These are phyloP conservation scores for Epichloe coenophiala DNA, from an alignment of 2,329 filamentous ascomycete genomes.

Conservation along the genomic window DNA sequence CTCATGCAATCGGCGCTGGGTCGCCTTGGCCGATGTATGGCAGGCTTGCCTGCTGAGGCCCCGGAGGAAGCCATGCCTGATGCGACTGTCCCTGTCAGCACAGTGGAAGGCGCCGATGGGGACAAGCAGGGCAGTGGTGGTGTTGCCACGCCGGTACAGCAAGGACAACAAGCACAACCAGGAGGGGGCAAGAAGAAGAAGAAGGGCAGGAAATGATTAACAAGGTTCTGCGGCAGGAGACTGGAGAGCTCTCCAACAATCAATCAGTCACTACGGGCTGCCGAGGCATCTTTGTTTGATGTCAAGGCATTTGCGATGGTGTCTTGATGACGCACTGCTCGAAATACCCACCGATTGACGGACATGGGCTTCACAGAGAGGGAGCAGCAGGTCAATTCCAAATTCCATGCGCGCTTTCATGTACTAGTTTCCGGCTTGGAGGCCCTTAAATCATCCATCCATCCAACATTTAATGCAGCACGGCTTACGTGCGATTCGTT, in stretches of 20 bases:
- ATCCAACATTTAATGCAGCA: slow-evolving; percentile 5
- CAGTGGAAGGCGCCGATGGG: slow-evolving; percentile 1
- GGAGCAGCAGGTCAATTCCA: not conserved
- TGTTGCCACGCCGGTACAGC: slow-evolving; percentile 12
- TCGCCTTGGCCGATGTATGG: slow-evolving; percentile 57
- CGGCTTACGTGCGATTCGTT: not conserved
- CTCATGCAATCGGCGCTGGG: slow-evolving; percentile 62
- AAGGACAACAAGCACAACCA: slow-evolving; percentile 13
- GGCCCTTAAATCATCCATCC: slow-evolving; percentile 6
- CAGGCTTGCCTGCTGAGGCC: slow-evolving; percentile 32
- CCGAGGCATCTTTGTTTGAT: not conserved
- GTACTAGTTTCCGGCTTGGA: not conserved
- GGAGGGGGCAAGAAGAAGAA: slow-evolving; percentile 52
- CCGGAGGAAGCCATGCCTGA: slow-evolving; percentile 31
- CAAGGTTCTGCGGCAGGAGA: not conserved
- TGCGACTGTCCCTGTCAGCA: slow-evolving; percentile 13
- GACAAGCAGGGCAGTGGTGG: slow-evolving; percentile 20
- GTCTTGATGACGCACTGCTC: not conserved
- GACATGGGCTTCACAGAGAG: not conserved
- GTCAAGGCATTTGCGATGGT: not conserved
- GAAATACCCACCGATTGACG: not conserved
- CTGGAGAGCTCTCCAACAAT: not conserved
- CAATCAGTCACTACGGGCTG: not conserved
- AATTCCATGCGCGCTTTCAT: not conserved
- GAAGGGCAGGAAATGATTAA: slow-evolving; percentile 49